Base-by-base conservation (phyloP, 1,284 basidiomycete species). In the Puccinia triticina region DNA sequence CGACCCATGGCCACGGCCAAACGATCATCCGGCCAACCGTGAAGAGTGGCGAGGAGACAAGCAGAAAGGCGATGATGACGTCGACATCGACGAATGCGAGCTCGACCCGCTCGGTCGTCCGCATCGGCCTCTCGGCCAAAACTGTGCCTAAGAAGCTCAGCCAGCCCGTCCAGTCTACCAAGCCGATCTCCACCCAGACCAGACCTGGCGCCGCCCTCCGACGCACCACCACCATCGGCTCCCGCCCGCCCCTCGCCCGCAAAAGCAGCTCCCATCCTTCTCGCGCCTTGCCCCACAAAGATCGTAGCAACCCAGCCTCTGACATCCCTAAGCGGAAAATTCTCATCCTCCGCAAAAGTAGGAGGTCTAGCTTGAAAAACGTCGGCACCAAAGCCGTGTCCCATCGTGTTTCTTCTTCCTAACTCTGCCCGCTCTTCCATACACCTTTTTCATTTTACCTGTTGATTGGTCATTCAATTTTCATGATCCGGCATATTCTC, bases 141-240 rank as follows among this genome's bases (percentile, higher is more conserved):
- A 50, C 11, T 7, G 26, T 72, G n/a, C 69, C 69, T 2, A 26
- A 16, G 26, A 72, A 72, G 43, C 43, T 72, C 12, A 50, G 37
- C n/a, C 69, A 72, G 26, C 69, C 69, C n/a, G 50, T 72, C n/a
- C 69, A 50, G 29, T 50, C 40, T 40, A 72, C 69, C 69, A 72
- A 72, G n/a, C 69, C 69, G 14, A 43, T 72, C 46, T 23, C 2
- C 18, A 10, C 3, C 26, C 37, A 43, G 5, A 32, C 14, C 43
- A 72, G 46, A 40, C 37, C 34, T 59, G 29, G 23, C 4, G 16
- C 64, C 16, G 64, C 64, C 18, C 32, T 37, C 23, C 64, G 64
- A 21, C 34, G 40, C 32, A 40, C 64, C 40, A 37, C 32, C 16
- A 67, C 34, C 34, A 67, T 23, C 34, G 34, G 18, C 8, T 21